phyloP scores from a whole-genome alignment of 139 green algal genomes.

The Chlorella sp. region DNA sequence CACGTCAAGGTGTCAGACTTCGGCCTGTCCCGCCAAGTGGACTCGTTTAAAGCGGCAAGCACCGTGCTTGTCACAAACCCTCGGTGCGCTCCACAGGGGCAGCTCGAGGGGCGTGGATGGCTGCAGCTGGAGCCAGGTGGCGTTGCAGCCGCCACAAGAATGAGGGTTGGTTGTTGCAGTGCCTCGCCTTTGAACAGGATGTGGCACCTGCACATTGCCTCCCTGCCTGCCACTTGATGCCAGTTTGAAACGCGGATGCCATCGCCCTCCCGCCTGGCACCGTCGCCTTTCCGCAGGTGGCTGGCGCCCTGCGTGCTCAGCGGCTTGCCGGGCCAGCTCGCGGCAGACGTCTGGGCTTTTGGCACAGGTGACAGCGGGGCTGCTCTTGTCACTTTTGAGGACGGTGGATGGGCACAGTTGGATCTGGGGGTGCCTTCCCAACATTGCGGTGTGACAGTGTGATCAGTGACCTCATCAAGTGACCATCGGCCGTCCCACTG shows the following conservation, averaged over 20 bases:
- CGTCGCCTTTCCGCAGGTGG: not conserved
- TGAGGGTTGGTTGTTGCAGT: no score
- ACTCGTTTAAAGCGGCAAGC: not conserved
- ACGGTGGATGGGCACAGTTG: no score
- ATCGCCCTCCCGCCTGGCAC: not conserved
- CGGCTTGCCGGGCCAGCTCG: slow-evolving; percentile 4
- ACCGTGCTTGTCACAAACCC: slow-evolving; percentile 13
- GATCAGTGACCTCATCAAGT: no score
- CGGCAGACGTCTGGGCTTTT: slow-evolving; percentile 1
- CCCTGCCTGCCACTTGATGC: not conserved
- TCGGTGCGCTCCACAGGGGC: not conserved
- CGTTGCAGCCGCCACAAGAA: no score
- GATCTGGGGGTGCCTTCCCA: not conserved
- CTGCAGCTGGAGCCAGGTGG: no score
- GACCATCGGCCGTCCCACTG: no score
- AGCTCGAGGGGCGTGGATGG: not conserved
- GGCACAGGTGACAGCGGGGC: not conserved
- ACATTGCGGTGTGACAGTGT: no score
- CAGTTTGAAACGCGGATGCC: no score
- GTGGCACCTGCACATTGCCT: not conserved
- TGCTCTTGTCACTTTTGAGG: not conserved
- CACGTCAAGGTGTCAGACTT: slow-evolving; percentile 10
- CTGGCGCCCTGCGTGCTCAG: slow-evolving; percentile 13
- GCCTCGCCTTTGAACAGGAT: no score
- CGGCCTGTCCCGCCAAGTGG: not conserved